Conservation (phyloP, 202 grass and related monocot species). For the Schoenoplectus triqueter region DNA sequence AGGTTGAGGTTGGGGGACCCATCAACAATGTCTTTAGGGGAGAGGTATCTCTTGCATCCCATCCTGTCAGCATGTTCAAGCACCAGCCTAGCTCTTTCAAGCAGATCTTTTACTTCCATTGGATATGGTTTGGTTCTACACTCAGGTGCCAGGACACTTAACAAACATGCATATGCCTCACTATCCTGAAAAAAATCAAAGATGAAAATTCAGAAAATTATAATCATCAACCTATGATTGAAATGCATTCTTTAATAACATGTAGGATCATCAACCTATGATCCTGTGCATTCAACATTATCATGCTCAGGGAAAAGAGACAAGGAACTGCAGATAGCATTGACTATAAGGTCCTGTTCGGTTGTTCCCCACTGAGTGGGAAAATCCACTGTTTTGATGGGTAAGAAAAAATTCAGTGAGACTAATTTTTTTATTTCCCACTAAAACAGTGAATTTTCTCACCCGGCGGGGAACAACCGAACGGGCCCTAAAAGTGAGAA, state of each 20-base stretch:
- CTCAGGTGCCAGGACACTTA: constrained; percentile 91
- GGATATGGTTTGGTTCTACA: constrained; percentile 64
- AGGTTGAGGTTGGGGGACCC: constrained; percentile 97
- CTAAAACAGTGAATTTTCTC: too few relatives aligned
- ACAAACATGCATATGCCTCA: constrained; percentile 87
- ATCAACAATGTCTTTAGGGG: constrained; percentile 93
- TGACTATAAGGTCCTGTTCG: too few relatives aligned
- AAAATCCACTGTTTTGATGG: too few relatives aligned
- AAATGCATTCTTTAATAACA: not conserved
- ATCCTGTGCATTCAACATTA: not conserved
- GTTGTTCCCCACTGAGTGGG: too few relatives aligned
- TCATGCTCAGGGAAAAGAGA: not conserved
- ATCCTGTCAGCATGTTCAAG: constrained; percentile 99
- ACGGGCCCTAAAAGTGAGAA: not conserved
- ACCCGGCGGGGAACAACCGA: too few relatives aligned
- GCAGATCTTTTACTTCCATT: constrained; percentile 77
- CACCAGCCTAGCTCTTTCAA: constrained; percentile 87
- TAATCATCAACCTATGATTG: not conserved
- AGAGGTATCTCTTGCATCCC: constrained; percentile 95
- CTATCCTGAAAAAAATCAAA: constrained; percentile 64
- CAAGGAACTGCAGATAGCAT: too few relatives aligned
- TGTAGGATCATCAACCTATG: not conserved
- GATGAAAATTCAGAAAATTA: constrained; percentile 9
- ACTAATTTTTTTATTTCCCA: too few relatives aligned
- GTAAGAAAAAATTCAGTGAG: too few relatives aligned